Percentiles rank a stretch among this genome's conserved stretches.
Evolutionary conservation across 352 stramenopile species (phyloP).

Genomic region (Plasmopara muralis): DNA sequence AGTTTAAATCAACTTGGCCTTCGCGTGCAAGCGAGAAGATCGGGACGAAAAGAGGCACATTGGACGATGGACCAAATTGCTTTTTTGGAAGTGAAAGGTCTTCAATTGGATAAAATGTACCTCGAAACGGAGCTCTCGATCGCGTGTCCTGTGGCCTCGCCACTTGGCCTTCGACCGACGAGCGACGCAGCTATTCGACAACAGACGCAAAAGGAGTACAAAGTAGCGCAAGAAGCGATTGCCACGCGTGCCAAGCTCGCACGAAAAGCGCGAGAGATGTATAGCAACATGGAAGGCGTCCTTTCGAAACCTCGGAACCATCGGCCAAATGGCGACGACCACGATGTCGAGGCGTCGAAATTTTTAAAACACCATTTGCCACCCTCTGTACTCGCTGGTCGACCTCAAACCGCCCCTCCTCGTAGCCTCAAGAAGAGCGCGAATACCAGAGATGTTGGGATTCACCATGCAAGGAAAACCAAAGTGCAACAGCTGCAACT

Average conservation of each 20-base stretch:
- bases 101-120: slow-evolving; percentile 57
- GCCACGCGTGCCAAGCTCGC: slow-evolving; percentile 35
- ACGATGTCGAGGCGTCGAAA: slow-evolving; percentile 26
- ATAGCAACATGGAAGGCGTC: slow-evolving; percentile 35
- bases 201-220: slow-evolving; percentile 35
- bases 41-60: slow-evolving; percentile 21
- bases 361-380: slow-evolving; percentile 50
- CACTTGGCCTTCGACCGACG: slow-evolving; percentile 2
- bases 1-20: slow-evolving; percentile 42
- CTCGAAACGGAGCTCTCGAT: slow-evolving; percentile 52
- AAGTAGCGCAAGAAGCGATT: slow-evolving; percentile 32
- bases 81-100: slow-evolving; percentile 37
- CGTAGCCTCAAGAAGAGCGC: slow-evolving; percentile 6
- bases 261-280: slow-evolving; percentile 49
- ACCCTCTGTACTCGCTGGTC: slow-evolving; percentile 21
- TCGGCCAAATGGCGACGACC: slow-evolving; percentile 7
- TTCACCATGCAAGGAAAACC: slow-evolving; percentile 3
- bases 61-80: slow-evolving; percentile 7
- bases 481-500: slow-evolving; percentile 1
- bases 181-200: slow-evolving; percentile 28
- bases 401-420: slow-evolving; percentile 42
- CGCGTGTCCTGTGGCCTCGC: slow-evolving; percentile 23
- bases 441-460: slow-evolving; percentile 6
- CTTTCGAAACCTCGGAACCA: slow-evolving; percentile 8
- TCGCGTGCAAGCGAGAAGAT: slow-evolving; percentile 29